A percentile compares a stretch with the other conserved stretches of the same genome.
These are phyloP conservation scores for Psidium friedrichsthalianum DNA, from an alignment of 345 rosid genomes.

Conservation along the genomic window DNA sequence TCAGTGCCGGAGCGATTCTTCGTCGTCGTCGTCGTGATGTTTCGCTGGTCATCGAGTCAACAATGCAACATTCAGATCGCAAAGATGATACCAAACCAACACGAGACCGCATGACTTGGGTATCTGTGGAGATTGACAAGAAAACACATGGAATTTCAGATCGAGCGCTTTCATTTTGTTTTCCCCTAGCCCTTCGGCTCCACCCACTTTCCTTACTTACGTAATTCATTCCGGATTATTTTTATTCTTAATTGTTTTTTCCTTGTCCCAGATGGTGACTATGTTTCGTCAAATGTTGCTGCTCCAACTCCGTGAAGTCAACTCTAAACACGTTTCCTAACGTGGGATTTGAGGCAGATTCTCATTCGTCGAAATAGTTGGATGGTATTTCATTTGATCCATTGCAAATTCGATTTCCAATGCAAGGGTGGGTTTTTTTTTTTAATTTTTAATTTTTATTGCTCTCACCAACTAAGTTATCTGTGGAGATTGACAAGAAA, in stretches of 20 bases:
- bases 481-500: background rate
- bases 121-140: too few species aligned
- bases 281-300: background rate
- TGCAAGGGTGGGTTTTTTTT: background rate
- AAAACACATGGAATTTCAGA: too few species aligned
- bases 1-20: background rate
- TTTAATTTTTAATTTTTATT: too few species aligned
- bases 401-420: background rate
- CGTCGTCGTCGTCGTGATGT: background rate
- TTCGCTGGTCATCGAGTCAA: background rate
- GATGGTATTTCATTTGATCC: background rate
- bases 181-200: background rate
- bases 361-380: background rate
- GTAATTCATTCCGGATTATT: too few species aligned
- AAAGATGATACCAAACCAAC: background rate
- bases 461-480: background rate
- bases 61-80: background rate
- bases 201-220: background rate
- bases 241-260: too few species aligned
- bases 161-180: background rate
- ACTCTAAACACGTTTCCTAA: background rate
- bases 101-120: background rate
- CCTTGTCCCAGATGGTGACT: background rate
- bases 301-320: background rate
- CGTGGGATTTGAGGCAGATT: background rate